phyloP scores from a whole-genome alignment of 306 rosid genomes.

The Trifolium subterraneum region DNA sequence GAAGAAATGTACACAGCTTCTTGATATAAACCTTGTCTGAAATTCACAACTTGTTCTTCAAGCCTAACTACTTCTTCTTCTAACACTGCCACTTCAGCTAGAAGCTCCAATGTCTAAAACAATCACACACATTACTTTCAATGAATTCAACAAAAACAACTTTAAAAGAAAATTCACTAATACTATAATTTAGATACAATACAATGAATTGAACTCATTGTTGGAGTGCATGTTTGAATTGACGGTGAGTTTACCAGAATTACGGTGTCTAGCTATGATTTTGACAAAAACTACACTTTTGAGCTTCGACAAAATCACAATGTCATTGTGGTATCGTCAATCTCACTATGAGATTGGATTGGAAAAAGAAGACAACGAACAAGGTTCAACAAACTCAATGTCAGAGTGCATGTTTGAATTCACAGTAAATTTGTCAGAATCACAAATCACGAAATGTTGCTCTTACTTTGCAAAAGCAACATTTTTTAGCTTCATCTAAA shows the following conservation, averaged over 20 bases:
- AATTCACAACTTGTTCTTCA: constrained; percentile 94
- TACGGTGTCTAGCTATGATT: background rate
- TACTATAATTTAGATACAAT: background rate
- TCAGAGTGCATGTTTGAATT: background rate
- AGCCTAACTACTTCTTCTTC: constrained; percentile 92
- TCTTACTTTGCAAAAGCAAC: background rate
- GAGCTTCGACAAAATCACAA: background rate
- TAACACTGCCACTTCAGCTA: constrained; percentile 95
- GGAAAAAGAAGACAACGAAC: background rate
- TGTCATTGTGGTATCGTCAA: background rate
- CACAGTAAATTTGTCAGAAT: background rate
- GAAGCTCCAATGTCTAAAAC: constrained; percentile 86
- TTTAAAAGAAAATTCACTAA: background rate
- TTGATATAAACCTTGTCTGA: constrained; percentile 91
- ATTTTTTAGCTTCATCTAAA: too few relatives aligned
- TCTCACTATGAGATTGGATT: background rate
- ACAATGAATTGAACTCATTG: constrained; percentile 15
- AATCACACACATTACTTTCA: constrained; percentile 36
- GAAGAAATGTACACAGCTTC: constrained; percentile 85
- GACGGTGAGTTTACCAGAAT: background rate
- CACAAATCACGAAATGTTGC: background rate
- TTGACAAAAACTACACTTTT: background rate
- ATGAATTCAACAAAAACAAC: background rate
- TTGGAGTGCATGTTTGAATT: background rate
- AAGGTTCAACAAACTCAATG: background rate